These are phyloP conservation scores for Opeltia flavorubescens DNA, from an alignment of 495 filamentous ascomycete species.

Conservation along the genomic window DNA sequence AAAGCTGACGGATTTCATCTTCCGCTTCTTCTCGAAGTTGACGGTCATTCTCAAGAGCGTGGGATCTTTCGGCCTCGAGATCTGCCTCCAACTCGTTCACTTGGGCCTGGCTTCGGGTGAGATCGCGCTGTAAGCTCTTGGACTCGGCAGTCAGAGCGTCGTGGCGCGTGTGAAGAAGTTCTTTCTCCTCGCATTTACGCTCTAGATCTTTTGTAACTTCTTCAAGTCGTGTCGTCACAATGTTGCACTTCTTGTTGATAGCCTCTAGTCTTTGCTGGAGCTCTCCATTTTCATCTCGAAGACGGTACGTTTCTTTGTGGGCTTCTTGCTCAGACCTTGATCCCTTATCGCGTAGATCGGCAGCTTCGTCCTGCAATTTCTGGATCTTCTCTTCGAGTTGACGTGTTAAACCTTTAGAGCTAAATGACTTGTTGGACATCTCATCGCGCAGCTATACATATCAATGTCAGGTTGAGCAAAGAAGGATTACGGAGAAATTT, in stretches of 20 bases:
- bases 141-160: slow-evolving; percentile 57
- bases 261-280: slow-evolving; percentile 26
- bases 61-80: slow-evolving; percentile 43
- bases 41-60: slow-evolving; percentile 42
- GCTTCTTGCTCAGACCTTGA: slow-evolving; percentile 30
- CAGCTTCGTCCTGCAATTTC: slow-evolving; percentile 50
- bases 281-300: slow-evolving; percentile 30
- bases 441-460: slow-evolving; percentile 52
- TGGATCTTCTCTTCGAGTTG: slow-evolving; percentile 59
- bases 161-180: slow-evolving; percentile 54
- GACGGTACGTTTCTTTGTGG: slow-evolving; percentile 25
- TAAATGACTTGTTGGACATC: slow-evolving; percentile 64
- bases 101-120: slow-evolving; percentile 38
- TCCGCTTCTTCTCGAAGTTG: slow-evolving; percentile 45
- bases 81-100: slow-evolving; percentile 43
- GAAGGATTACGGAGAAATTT: background rate
- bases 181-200: slow-evolving; percentile 49
- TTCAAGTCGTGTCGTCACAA: slow-evolving; percentile 34
- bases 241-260: slow-evolving; percentile 21
- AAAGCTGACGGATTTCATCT: slow-evolving; percentile 45
- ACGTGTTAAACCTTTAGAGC: slow-evolving; percentile 58
- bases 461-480: background rate
- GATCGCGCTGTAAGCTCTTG: slow-evolving; percentile 46
- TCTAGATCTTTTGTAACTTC: slow-evolving; percentile 40
- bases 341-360: slow-evolving; percentile 44